Base-by-base conservation (phyloP, 2,329 filamentous ascomycete species). In the Tolypocladium inflatum region DNA sequence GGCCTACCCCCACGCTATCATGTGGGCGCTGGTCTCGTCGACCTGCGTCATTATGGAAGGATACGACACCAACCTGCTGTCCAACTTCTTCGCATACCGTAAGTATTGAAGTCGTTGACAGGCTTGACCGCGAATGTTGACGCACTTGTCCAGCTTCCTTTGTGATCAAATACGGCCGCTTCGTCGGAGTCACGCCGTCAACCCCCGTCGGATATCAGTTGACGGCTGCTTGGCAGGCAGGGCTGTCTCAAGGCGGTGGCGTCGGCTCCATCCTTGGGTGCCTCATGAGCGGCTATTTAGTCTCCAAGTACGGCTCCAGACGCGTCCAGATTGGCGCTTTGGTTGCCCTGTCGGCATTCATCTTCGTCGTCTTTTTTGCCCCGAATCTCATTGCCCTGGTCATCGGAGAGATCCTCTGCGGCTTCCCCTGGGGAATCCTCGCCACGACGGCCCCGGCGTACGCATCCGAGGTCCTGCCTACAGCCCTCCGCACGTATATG, bases 201-300 rank as follows among this genome's bases (percentile, higher is more conserved):
- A 56, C 42, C 7, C 54, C 59, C 7, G 51, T 37, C 1, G 59
- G 56, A 37, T 67, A 70, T 54, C 68, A 80, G 60, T 67, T 83
- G 30, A 69, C 74, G 0, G 73, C 76, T 0, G 61, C 73, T 1
- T 83, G 81, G 81, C 78, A 82, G 63, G 73, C 77, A 2, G 78
- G 73, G 0, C 65, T 83, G 1, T 69, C 69, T 21, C 77, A 78
- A 23, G 78, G 72, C 1, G 68, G 73, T 0, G 66, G 71, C 19
- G 72, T 77, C 11, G 80, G 80, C 6, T 71, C 74, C 19, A 78
- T 83, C 30, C 54, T 81, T 3, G 80, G 80, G 0, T 70, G 78
- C 5, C 67, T 79, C 11, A 59, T 79, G 26, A 78, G 77, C 58
- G 80, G 80, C 4, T 71, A 71, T 55, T 63, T 80, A 13, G 73